Evolutionary conservation across 2,329 filamentous ascomycete species (phyloP).

Genomic region (Cryoendolithus antarcticus): DNA sequence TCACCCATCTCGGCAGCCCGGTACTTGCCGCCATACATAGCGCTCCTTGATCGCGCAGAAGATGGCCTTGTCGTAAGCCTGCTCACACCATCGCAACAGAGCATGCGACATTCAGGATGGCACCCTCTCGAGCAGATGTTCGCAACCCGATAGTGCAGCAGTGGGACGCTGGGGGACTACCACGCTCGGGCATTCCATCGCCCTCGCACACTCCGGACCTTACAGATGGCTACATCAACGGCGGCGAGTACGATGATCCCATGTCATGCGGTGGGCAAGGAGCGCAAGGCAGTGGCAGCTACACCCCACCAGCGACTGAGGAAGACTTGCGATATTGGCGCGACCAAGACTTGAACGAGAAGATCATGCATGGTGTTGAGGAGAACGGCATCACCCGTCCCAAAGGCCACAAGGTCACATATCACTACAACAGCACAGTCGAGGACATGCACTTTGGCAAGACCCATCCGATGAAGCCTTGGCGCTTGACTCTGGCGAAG

Average conservation of each 20-base stretch:
- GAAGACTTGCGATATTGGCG: slow-evolving; percentile 27
- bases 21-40: too few relatives aligned
- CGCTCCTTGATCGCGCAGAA: not conserved
- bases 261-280: too few relatives aligned
- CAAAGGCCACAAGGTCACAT: slow-evolving; percentile 79
- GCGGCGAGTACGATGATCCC: slow-evolving; percentile 2
- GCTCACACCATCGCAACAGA: not conserved
- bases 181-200: not conserved
- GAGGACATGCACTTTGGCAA: slow-evolving; percentile 92
- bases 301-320: slow-evolving; percentile 30
- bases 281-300: not conserved
- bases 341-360: slow-evolving; percentile 31
- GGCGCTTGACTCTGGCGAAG: slow-evolving; percentile 90
- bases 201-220: not conserved
- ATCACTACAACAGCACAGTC: slow-evolving; percentile 85
- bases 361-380: slow-evolving; percentile 38
- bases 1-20: too few relatives aligned
- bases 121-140: slow-evolving; percentile 13
- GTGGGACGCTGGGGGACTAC: slow-evolving; percentile 8
- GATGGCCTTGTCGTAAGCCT: not conserved
- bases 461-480: slow-evolving; percentile 96
- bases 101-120: slow-evolving; percentile 13
- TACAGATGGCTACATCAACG: slow-evolving; percentile 4
- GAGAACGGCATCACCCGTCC: slow-evolving; percentile 61
- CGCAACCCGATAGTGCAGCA: slow-evolving; percentile 19